Evolutionary conservation across 2,329 filamentous ascomycete species (phyloP).

Genomic region (Fusarium euwallaceae): DNA sequence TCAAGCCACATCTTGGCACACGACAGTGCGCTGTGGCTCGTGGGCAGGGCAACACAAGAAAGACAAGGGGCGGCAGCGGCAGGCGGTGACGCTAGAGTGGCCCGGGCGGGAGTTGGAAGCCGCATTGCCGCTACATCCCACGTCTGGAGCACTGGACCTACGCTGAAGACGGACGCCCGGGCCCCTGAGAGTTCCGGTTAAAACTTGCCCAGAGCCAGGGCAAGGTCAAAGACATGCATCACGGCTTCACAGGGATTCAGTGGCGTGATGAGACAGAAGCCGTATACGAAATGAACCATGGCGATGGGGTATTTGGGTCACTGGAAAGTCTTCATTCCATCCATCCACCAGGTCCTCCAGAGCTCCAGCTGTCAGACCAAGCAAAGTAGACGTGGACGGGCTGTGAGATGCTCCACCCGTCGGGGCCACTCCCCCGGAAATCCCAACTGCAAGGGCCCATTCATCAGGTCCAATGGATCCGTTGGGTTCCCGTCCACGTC

Average conservation of each 20-base stretch:
- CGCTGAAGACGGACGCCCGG: neutral
- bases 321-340: neutral
- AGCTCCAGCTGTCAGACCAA: neutral
- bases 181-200: neutral
- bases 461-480: neutral
- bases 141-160: neutral
- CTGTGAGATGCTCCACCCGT: conserved; percentile 32
- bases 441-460: conserved; percentile 24
- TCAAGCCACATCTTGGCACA: conserved; percentile 9
- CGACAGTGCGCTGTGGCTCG: conserved; percentile 26
- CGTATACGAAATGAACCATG: neutral
- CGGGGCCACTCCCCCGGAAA: conserved; percentile 42
- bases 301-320: conserved; percentile 1
- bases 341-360: too few species aligned
- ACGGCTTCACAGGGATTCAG: conserved; percentile 31
- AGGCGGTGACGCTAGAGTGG: conserved; percentile 22
- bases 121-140: conserved; percentile 1
- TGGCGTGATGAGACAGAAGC: conserved; percentile 36
- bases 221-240: conserved; percentile 23
- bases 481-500: neutral
- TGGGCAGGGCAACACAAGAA: neutral
- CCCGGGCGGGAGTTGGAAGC: conserved; percentile 16
- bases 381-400: neutral
- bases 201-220: neutral
- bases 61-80: conserved; percentile 25